Evolutionary conservation across 2,329 filamentous ascomycete species (phyloP).

Genomic region (Penicillium sp.): DNA sequence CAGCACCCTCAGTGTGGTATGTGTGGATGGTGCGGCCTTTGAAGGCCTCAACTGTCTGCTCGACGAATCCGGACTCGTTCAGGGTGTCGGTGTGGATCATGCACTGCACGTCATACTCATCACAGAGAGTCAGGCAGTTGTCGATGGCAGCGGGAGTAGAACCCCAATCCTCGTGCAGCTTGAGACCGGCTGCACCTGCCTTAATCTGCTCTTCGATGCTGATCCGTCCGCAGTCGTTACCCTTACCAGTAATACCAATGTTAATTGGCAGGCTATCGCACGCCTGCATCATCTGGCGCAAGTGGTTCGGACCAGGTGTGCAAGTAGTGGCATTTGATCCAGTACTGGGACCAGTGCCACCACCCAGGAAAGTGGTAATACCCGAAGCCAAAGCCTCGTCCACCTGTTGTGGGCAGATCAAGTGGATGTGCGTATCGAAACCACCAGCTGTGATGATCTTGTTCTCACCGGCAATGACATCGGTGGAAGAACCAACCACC

Average conservation of each 20-base stretch:
- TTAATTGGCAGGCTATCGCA: conserved; percentile 81
- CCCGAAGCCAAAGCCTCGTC: conserved; percentile 80
- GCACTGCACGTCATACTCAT: conserved; percentile 88
- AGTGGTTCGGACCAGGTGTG: conserved; percentile 80
- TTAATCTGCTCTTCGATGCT: conserved; percentile 77
- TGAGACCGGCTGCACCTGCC: conserved; percentile 86
- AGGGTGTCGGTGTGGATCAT: conserved; percentile 95
- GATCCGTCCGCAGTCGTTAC: conserved; percentile 73
- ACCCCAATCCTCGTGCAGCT: conserved; percentile 96
- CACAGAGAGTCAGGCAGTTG: conserved; percentile 78
- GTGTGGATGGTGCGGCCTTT: conserved; percentile 88
- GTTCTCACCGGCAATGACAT: conserved; percentile 87
- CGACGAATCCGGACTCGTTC: conserved; percentile 96
- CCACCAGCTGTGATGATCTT: conserved; percentile 90
- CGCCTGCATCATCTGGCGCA: conserved; percentile 87
- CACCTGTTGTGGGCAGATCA: conserved; percentile 91
- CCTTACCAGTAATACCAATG: conserved; percentile 88
- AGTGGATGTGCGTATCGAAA: conserved; percentile 87
- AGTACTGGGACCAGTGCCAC: conserved; percentile 89
- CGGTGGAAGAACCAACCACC: conserved; percentile 83
- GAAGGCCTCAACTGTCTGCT: conserved; percentile 83
- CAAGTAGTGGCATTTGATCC: conserved; percentile 92
- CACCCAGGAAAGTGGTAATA: conserved; percentile 86
- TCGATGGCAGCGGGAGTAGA: conserved; percentile 89
- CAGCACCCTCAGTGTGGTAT: conserved; percentile 94